phyloP scores from a whole-genome alignment of 768 basidiomycete genomes.

The Favolaschia claudopus region DNA sequence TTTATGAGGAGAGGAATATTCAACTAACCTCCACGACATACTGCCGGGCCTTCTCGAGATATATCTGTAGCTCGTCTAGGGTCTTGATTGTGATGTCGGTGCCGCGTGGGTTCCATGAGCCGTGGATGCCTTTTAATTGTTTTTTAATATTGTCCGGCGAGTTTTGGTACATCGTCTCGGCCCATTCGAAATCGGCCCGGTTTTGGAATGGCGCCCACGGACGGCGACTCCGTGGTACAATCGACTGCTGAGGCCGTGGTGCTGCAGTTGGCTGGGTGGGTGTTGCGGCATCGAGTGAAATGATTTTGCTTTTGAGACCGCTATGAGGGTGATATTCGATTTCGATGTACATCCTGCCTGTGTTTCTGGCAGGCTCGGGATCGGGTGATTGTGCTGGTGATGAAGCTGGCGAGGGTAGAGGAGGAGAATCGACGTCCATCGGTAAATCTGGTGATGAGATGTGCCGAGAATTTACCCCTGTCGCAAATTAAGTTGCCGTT shows the following conservation, averaged over 20 bases:
- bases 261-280: background rate
- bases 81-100: conserved; percentile 10
- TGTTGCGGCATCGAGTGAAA: conserved; percentile 8
- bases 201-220: conserved; percentile 22
- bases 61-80: background rate
- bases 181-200: conserved; percentile 16
- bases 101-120: conserved; percentile 2
- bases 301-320: background rate
- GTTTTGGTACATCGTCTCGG: conserved; percentile 2
- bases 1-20: too few species aligned
- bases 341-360: conserved; percentile 6
- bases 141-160: background rate
- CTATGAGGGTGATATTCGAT: conserved; percentile 22
- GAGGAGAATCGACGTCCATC: background rate
- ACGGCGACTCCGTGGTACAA: background rate
- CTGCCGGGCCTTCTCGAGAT: conserved; percentile 11
- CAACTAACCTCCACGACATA: conserved; percentile 20
- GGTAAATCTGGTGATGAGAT: background rate
- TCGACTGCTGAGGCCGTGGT: background rate
- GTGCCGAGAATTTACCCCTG: background rate
- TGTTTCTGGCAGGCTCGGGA: too few species aligned
- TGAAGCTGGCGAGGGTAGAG: background rate
- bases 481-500: background rate
- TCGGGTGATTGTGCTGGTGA: background rate
- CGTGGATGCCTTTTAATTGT: conserved; percentile 16